Percentiles rank a stretch among this genome's conserved stretches.
These are phyloP conservation scores for Aechmea fasciata DNA, from an alignment of 176 grass and related monocot genomes.

Conservation along the genomic window DNA sequence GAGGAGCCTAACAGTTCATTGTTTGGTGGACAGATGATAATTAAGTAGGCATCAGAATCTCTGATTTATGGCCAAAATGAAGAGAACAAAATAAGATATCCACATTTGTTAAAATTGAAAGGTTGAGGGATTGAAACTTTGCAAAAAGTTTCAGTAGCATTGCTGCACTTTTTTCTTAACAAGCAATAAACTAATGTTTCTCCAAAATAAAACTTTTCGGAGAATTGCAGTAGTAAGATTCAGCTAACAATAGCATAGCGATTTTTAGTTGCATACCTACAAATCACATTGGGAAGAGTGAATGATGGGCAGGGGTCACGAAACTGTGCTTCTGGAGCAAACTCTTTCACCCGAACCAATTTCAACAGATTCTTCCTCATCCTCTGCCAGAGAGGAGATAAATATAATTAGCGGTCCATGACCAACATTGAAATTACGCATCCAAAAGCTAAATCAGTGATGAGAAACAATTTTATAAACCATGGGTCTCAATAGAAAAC, in stretches of 20 bases:
- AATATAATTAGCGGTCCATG: neutral
- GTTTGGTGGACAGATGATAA: no score
- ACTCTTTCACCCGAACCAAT: conserved; percentile 84
- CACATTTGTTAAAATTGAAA: no score
- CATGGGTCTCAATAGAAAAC: neutral
- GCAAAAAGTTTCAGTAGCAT: neutral
- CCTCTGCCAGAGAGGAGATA: conserved; percentile 44
- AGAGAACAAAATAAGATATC: no score
- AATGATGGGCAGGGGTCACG: conserved; percentile 62
- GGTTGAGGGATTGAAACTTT: no score
- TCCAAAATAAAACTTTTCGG: no score
- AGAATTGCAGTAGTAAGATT: no score
- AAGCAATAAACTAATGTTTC: no score
- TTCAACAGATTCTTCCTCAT: conserved; percentile 96
- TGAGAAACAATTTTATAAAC: neutral
- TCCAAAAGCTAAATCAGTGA: neutral
- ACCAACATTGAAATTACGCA: conserved; percentile 15
- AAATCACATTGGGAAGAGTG: conserved; percentile 86
- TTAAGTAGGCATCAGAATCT: no score
- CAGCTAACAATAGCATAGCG: neutral
- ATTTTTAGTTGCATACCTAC: conserved; percentile 47
- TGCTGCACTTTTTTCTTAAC: neutral
- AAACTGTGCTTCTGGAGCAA: conserved; percentile 81
- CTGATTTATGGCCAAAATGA: no score
- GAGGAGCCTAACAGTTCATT: no score